Conservation (phyloP, 345 rosid genomes). For the Erysimum cheiranthoides region DNA sequence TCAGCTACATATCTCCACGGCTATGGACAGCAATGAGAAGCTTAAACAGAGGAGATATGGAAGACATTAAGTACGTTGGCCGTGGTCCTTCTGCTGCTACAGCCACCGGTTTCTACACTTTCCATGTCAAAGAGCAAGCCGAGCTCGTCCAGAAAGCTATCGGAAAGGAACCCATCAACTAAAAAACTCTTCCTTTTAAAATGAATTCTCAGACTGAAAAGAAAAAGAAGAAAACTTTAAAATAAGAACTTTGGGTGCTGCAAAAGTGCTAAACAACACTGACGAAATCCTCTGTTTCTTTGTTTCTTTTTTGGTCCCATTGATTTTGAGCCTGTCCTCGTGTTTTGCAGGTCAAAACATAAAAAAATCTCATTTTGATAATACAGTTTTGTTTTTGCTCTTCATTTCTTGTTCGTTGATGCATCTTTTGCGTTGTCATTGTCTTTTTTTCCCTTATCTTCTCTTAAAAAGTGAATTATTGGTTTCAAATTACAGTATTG, state of each 20-base stretch:
- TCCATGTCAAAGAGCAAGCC: slow-evolving; percentile 64
- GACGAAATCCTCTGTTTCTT: slow-evolving; percentile 38
- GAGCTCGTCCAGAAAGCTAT: slow-evolving; percentile 60
- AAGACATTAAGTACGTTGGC: slow-evolving; percentile 72
- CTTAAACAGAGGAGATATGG: slow-evolving; percentile 55
- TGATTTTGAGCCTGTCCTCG: slow-evolving; percentile 34
- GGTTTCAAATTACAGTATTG: not conserved
- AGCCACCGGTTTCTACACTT: slow-evolving; percentile 70
- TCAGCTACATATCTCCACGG: slow-evolving; percentile 58
- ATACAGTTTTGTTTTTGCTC: slow-evolving; percentile 20
- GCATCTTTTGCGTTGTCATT: slow-evolving; percentile 13
- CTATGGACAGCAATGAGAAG: slow-evolving; percentile 68
- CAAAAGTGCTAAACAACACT: slow-evolving; percentile 37
- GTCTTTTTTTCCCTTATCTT: not conserved
- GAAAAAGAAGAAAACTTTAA: slow-evolving; percentile 29
- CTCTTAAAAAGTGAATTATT: not conserved
- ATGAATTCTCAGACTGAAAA: slow-evolving; percentile 20
- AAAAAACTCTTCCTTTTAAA: not conserved
- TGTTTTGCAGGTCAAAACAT: slow-evolving; percentile 27
- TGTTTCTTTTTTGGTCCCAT: slow-evolving; percentile 32
- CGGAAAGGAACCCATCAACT: slow-evolving; percentile 57
- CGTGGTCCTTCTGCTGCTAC: slow-evolving; percentile 78
- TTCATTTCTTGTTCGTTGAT: not conserved
- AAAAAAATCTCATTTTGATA: slow-evolving; percentile 2
- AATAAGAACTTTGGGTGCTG: slow-evolving; percentile 40